Base-by-base conservation (phyloP, 495 filamentous ascomycete species). In the Lasiosphaeriaceae sp. region DNA sequence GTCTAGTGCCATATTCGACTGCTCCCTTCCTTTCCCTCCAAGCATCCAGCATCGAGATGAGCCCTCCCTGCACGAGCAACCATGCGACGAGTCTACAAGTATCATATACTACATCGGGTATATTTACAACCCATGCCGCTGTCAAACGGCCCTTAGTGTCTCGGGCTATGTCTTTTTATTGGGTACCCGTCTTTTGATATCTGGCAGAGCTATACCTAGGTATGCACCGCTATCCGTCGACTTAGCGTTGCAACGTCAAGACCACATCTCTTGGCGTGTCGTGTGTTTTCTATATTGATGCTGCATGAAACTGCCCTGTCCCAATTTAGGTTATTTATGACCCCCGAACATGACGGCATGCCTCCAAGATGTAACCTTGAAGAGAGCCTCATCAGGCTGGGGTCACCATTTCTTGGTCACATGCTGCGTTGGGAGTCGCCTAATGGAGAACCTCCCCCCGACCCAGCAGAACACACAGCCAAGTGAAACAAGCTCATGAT, bases 381-480 rank as follows among this genome's bases (percentile, higher is more conserved):
- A 19, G 45, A 53, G 50, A 58, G 56, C 56, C 56, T 53, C 56
- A 49, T 17, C 29, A 26, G 7, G 31, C 44, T 49, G 46, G 47
- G 37, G 21, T 20, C 20, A 21, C 47, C 48, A 3, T 39, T 46
- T 26, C 39, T 43, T 19, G 41, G 56, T 58, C 56, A 53, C 43
- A 53, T 58, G 50, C 9, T 17, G 11, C 17, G 29, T 19, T 3
- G 45, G 31, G 7, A 21, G 24, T 11, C 43, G 20, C 56, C 56
- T 22, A 49, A 58, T 54, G 43, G 56, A 58, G 56, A 29, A 34
- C 47, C 29, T 52, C 21, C 49, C 39, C 56, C 56, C 50, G 50
- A 3, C 22, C 50, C 3, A 29, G 31, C 1, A 43, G 39, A 43
- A 17, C 39, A 43, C 26, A 12, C 39, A 43, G 39, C 14, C 39